Conservation (phyloP, 2,329 filamentous ascomycete genomes). For the Trichoderma sp. region DNA sequence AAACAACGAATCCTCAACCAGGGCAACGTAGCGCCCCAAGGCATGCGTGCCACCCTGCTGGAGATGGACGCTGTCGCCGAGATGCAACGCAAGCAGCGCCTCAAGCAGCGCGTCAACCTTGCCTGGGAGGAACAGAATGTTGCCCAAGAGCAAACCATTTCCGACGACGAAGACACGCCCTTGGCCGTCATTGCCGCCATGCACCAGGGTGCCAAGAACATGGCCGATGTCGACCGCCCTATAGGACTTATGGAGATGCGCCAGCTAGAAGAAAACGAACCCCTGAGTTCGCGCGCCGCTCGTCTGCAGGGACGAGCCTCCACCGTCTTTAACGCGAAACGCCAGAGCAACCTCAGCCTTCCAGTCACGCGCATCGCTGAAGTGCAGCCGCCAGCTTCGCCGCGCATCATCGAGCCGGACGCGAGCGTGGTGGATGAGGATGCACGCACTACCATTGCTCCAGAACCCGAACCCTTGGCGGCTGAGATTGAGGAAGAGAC, state of each 20-base stretch:
- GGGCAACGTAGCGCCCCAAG: constrained; percentile 57
- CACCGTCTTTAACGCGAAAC: constrained; percentile 40
- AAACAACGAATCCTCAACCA: constrained; percentile 69
- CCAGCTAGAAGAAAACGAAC: constrained; percentile 89
- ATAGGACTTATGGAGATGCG: constrained; percentile 75
- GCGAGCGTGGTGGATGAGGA: not conserved
- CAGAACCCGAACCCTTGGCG: not conserved
- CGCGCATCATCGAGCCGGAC: constrained; percentile 32
- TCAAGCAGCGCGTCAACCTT: constrained; percentile 73
- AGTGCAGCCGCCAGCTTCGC: constrained; percentile 23
- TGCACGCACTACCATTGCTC: not conserved
- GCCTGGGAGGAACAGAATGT: constrained; percentile 78
- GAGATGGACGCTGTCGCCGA: constrained; percentile 89
- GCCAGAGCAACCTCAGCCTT: constrained; percentile 42
- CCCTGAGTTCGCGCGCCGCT: constrained; percentile 72
- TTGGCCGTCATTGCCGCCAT: constrained; percentile 73
- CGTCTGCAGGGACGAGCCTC: constrained; percentile 65
- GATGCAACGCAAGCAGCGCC: constrained; percentile 71
- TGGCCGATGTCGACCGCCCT: constrained; percentile 59
- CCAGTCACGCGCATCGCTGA: constrained; percentile 10
- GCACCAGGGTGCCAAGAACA: constrained; percentile 49
- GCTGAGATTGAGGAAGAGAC: constrained; percentile 60
- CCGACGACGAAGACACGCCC: constrained; percentile 81
- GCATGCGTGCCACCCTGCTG: constrained; percentile 87
- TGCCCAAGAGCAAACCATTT: constrained; percentile 43